Conservation (phyloP, 2,329 filamentous ascomycete species). For the Ophiostoma populinum region DNA sequence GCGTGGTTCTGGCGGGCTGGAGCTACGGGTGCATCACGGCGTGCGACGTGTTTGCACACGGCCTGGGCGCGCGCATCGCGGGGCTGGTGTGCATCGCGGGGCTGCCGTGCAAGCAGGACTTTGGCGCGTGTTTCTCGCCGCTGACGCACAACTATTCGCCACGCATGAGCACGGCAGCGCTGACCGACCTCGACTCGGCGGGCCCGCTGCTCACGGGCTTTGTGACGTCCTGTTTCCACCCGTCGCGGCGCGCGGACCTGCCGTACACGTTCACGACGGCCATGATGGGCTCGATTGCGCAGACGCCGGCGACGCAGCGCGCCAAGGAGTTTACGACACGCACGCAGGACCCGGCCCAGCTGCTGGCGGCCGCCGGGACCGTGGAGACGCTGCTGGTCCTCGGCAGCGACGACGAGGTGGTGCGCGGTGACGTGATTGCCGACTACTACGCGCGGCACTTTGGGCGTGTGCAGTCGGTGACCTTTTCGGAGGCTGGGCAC, state of each 20-base stretch:
- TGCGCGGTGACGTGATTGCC: neutral
- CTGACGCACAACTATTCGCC: neutral
- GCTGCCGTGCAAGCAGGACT: slow-evolving; percentile 1
- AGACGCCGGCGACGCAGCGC: neutral
- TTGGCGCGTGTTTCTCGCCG: neutral
- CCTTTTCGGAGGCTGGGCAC: slow-evolving; percentile 2
- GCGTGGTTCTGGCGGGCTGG: slow-evolving; percentile 7
- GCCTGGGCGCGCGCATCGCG: neutral
- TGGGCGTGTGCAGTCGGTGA: neutral
- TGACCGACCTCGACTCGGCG: neutral
- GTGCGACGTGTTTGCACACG: slow-evolving; percentile 4
- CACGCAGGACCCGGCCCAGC: slow-evolving; percentile 2
- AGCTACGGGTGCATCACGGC: slow-evolving; percentile 5
- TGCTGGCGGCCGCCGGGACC: neutral
- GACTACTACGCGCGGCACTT: neutral
- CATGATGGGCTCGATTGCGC: slow-evolving; percentile 1
- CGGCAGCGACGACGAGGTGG: slow-evolving; percentile 3
- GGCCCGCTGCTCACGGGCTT: neutral
- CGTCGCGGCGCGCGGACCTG: slow-evolving; percentile 4
- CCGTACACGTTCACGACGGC: slow-evolving; percentile 3
- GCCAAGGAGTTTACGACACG: neutral
- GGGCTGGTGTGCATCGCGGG: slow-evolving; percentile 5
- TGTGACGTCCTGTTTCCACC: slow-evolving; percentile 4
- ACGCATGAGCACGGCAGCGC: neutral
- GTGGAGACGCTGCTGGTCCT: slow-evolving; percentile 3